A percentile compares a stretch with the other conserved stretches of the same genome.
Evolutionary conservation across 352 stramenopile species (phyloP).

Genomic region (Aphanomyces cochlioides): DNA sequence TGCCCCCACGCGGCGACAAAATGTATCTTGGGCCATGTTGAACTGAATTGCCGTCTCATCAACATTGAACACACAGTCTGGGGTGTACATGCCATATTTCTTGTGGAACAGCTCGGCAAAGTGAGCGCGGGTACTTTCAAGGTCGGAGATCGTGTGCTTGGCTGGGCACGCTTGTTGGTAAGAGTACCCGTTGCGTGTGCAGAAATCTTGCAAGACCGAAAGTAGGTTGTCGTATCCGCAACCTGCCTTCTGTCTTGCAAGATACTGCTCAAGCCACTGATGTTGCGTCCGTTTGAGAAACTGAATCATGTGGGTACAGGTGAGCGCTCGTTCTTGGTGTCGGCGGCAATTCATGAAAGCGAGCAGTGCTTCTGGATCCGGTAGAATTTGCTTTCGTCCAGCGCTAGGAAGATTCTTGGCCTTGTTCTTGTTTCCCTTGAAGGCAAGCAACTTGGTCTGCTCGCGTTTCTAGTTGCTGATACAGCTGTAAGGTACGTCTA

Average conservation of each 20-base stretch:
- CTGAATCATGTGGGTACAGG: conserved; percentile 8
- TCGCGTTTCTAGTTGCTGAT: neutral
- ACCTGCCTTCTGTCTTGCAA: conserved; percentile 1
- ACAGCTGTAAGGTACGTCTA: neutral
- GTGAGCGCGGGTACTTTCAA: too few species aligned
- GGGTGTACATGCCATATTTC: too few species aligned
- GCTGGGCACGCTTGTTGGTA: too few species aligned
- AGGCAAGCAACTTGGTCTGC: neutral
- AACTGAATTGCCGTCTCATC: conserved; percentile 4
- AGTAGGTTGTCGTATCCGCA: conserved; percentile 3
- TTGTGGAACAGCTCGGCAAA: too few species aligned
- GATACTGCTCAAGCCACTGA: neutral
- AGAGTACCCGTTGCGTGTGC: neutral
- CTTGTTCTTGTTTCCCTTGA: conserved; percentile 11
- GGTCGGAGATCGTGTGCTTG: too few species aligned
- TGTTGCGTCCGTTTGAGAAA: neutral
- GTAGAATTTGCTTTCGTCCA: neutral
- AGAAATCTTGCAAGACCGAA: conserved; percentile 10
- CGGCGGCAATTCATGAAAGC: conserved; percentile 4
- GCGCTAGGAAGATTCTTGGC: conserved; percentile 6
- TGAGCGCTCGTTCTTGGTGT: neutral
- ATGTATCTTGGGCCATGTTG: conserved; percentile 13
- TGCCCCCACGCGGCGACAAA: neutral
- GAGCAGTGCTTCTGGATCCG: neutral
- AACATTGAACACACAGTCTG: neutral